A percentile compares a stretch with the other conserved stretches of the same genome.
These are phyloP conservation scores for Trichoderma gracile DNA, from an alignment of 2,329 filamentous ascomycete species.

Conservation along the genomic window DNA sequence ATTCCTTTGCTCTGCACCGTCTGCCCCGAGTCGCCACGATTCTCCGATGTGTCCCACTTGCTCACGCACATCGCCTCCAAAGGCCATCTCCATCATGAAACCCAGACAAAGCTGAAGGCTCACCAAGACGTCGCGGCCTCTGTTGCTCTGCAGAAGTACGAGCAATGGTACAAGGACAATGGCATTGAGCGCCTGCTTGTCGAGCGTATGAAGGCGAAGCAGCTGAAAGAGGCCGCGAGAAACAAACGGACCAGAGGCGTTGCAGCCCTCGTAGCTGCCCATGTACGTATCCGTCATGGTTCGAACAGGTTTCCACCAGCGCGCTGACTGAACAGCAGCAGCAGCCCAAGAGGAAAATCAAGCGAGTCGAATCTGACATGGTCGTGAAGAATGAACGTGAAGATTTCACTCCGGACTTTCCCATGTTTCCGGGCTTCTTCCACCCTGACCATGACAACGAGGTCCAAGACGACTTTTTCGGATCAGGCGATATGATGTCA, in stretches of 20 bases:
- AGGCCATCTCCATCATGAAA: conserved; percentile 82
- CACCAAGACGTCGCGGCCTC: conserved; percentile 67
- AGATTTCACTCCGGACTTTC: conserved; percentile 32
- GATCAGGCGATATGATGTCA: conserved; percentile 37
- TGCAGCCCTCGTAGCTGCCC: conserved; percentile 28
- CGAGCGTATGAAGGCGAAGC: conserved; percentile 75
- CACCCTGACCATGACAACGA: conserved; percentile 36
- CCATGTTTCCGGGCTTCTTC: conserved; percentile 36
- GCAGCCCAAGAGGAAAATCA: conserved; percentile 32
- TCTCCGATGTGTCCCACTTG: conserved; percentile 89
- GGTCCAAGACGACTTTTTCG: conserved; percentile 34
- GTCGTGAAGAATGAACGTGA: conserved; percentile 37
- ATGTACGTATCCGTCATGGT: conserved; percentile 27
- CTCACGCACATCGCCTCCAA: conserved; percentile 93
- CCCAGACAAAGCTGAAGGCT: conserved; percentile 74
- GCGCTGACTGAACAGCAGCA: conserved; percentile 5
- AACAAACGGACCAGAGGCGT: conserved; percentile 45
- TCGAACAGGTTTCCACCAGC: neutral
- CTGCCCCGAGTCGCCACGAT: conserved; percentile 75
- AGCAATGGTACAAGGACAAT: conserved; percentile 75
- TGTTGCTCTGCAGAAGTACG: conserved; percentile 64
- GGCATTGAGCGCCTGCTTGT: conserved; percentile 72
- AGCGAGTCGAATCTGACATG: conserved; percentile 31
- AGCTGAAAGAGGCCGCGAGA: conserved; percentile 62
- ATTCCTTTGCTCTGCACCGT: conserved; percentile 79